Conservation (phyloP, 441 rosid genomes). For the Pelargonium fulgidum region DNA sequence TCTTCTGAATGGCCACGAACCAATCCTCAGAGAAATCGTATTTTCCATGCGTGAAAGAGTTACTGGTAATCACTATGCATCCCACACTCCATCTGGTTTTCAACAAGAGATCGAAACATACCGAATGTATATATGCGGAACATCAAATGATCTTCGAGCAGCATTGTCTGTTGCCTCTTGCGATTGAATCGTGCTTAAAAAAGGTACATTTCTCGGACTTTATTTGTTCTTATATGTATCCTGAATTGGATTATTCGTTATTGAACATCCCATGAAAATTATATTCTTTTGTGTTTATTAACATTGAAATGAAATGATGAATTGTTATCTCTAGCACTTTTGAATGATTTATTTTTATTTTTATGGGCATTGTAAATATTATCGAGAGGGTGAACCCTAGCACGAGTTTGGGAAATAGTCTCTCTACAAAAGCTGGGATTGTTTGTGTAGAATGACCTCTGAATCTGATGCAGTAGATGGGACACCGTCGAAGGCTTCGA, state of each 20-base stretch:
- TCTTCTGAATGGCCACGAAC: constrained; percentile 96
- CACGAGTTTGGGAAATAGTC: too few relatives aligned
- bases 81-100: constrained; percentile 23
- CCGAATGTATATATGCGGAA: constrained; percentile 84
- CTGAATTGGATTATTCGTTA: neutral
- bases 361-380: too few relatives aligned
- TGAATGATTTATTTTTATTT: too few relatives aligned
- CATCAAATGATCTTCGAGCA: constrained; percentile 91
- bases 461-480: too few relatives aligned
- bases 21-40: constrained; percentile 67
- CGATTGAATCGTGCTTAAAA: constrained; percentile 35
- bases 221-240: constrained; percentile 1
- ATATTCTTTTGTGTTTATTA: neutral
- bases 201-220: constrained; percentile 5
- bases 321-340: neutral
- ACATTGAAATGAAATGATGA: constrained; percentile 7
- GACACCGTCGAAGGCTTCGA: too few relatives aligned
- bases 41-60: constrained; percentile 53
- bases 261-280: neutral
- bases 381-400: too few relatives aligned
- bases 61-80: constrained; percentile 51
- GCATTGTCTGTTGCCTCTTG: constrained; percentile 84
- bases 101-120: constrained; percentile 71
- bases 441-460: too few relatives aligned
- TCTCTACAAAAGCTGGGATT: too few relatives aligned